phyloP scores from a whole-genome alignment of 257 asterid species.

The Rauvolfia tetraphylla region DNA sequence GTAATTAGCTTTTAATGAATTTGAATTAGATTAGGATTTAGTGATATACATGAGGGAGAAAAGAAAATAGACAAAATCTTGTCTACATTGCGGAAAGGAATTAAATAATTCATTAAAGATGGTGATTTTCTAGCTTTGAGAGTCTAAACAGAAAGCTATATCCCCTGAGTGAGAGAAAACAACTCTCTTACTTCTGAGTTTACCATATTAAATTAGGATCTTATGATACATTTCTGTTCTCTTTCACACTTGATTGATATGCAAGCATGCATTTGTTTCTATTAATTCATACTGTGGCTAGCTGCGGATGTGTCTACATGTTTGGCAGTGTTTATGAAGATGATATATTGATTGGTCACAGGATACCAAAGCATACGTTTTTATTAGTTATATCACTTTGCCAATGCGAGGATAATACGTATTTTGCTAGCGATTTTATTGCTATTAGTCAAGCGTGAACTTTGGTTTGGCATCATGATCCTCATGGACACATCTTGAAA shows the following conservation, averaged over 20 bases:
- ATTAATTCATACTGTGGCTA: neutral
- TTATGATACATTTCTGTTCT: neutral
- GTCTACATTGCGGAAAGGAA: neutral
- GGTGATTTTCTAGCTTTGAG: neutral
- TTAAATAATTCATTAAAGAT: neutral
- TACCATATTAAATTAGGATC: too few relatives aligned
- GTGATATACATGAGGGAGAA: neutral
- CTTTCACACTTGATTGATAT: neutral
- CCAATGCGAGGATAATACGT: neutral
- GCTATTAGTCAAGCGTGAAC: neutral
- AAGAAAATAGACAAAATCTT: too few relatives aligned
- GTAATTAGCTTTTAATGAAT: too few relatives aligned
- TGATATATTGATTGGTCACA: neutral
- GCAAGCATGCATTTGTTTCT: too few relatives aligned
- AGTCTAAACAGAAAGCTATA: too few relatives aligned
- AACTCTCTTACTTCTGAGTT: neutral
- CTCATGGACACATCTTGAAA: too few relatives aligned
- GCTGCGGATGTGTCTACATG: neutral
- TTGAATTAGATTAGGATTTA: neutral
- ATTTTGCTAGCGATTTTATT: neutral
- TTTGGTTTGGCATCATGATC: too few relatives aligned
- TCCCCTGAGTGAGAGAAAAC: neutral
- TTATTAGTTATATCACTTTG: neutral
- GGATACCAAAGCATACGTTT: neutral
- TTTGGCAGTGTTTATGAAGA: neutral